Conservation (phyloP, 768 basidiomycete species). For the Pisolithus marmoratus region DNA sequence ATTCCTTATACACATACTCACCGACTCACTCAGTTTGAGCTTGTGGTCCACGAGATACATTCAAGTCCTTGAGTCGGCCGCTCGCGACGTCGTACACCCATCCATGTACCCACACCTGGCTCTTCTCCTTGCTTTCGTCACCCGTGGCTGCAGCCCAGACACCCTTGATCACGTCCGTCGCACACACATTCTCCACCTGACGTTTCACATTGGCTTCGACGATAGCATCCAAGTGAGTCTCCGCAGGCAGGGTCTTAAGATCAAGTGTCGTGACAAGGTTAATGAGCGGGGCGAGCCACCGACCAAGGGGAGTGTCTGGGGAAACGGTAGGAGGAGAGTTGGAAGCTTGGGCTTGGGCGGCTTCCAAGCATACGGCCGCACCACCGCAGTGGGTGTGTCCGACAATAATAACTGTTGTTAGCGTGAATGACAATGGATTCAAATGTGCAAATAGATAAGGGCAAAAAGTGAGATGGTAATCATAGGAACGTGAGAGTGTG, state of each 20-base stretch:
- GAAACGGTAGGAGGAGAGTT: constrained; percentile 12
- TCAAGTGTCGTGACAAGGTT: constrained; percentile 39
- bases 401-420: constrained; percentile 62
- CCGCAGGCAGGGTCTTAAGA: constrained; percentile 31
- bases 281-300: constrained; percentile 71
- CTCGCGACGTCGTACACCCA: constrained; percentile 67
- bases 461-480: constrained; percentile 14
- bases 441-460: constrained; percentile 1
- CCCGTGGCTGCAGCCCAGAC: constrained; percentile 32
- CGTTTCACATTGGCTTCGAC: constrained; percentile 56
- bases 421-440: background rate
- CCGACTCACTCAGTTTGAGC: background rate
- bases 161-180: constrained; percentile 38
- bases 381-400: constrained; percentile 87
- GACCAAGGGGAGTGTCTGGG: constrained; percentile 47
- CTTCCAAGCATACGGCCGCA: constrained; percentile 48
- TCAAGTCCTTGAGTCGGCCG: constrained; percentile 57
- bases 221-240: constrained; percentile 39
- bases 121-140: constrained; percentile 7
- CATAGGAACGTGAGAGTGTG: constrained; percentile 5
- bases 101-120: constrained; percentile 57
- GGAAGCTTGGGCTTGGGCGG: constrained; percentile 28
- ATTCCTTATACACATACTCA: too few species aligned
- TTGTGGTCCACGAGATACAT: constrained; percentile 32
- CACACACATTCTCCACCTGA: constrained; percentile 48